A percentile compares a stretch with the other conserved stretches of the same genome.
Evolutionary conservation across 768 basidiomycete species (phyloP).

Genomic region (Amanita pseudoporphyria): DNA sequence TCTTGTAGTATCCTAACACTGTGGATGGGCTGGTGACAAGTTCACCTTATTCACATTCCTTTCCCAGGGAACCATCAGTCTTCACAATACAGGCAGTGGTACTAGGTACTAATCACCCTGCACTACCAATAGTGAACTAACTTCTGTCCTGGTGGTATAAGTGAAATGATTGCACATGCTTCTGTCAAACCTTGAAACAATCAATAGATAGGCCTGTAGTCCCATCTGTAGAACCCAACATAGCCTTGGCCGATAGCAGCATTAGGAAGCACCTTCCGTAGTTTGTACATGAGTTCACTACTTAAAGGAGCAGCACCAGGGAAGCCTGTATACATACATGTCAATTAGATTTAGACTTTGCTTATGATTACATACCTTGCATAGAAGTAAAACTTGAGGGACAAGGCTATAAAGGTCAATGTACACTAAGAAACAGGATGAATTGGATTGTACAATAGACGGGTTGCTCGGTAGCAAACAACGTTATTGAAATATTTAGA

Average conservation of each 20-base stretch:
- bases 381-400: conserved; percentile 45
- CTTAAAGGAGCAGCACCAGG: conserved; percentile 58
- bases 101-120: conserved; percentile 51
- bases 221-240: conserved; percentile 24
- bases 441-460: conserved; percentile 36
- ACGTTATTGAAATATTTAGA: too few relatives aligned
- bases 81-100: conserved; percentile 43
- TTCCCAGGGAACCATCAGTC: too few relatives aligned
- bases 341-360: neutral
- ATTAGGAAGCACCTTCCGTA: too few relatives aligned
- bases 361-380: too few relatives aligned
- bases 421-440: neutral
- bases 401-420: conserved; percentile 36
- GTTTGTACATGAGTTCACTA: too few relatives aligned
- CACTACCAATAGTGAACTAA: conserved; percentile 44
- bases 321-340: neutral
- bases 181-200: too few relatives aligned
- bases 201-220: conserved; percentile 54
- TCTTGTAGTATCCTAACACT: too few relatives aligned
- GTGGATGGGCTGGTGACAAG: conserved; percentile 49
- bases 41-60: too few relatives aligned
- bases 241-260: conserved; percentile 62
- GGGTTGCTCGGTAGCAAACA: conserved; percentile 40
- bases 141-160: conserved; percentile 32
- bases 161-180: conserved; percentile 41